phyloP scores from a whole-genome alignment of 257 asterid species.

The Orobanche coerulescens region DNA sequence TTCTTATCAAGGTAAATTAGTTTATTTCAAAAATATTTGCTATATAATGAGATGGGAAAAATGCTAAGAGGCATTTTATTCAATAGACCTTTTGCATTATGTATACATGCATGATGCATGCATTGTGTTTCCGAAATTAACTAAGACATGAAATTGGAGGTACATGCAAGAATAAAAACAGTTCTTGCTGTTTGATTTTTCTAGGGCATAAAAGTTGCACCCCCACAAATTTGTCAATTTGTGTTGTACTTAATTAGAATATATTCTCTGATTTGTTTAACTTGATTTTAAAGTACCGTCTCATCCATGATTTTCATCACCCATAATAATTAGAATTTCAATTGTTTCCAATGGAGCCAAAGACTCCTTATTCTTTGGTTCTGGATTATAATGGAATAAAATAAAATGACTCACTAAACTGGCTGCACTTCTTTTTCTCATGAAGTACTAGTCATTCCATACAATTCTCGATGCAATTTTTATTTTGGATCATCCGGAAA shows the following conservation, averaged over 20 bases:
- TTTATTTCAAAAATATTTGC: not conserved
- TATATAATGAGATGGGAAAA: no score
- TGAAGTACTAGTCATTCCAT: no score
- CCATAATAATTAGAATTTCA: not conserved
- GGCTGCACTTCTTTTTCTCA: no score
- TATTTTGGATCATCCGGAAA: no score
- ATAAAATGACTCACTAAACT: no score
- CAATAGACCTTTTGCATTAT: no score
- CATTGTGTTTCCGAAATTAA: no score
- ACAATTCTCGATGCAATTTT: no score
- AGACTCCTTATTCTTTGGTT: no score
- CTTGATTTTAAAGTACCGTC: not conserved
- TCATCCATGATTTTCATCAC: not conserved
- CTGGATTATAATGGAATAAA: no score
- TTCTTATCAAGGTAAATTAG: not conserved
- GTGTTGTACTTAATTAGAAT: slow-evolving; percentile 5
- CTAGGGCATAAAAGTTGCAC: not conserved
- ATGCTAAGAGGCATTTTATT: no score
- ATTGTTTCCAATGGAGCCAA: no score
- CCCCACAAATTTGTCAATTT: not conserved
- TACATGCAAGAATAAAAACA: not conserved
- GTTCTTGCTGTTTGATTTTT: slow-evolving; percentile 1
- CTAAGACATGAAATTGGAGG: not conserved
- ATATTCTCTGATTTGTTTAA: slow-evolving; percentile 12
- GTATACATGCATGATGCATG: slow-evolving; percentile 22